Evolutionary conservation across 306 rosid species (phyloP), one percentile per base, ranked within the genome.

Genomic region (Dryas drummondii): DNA sequence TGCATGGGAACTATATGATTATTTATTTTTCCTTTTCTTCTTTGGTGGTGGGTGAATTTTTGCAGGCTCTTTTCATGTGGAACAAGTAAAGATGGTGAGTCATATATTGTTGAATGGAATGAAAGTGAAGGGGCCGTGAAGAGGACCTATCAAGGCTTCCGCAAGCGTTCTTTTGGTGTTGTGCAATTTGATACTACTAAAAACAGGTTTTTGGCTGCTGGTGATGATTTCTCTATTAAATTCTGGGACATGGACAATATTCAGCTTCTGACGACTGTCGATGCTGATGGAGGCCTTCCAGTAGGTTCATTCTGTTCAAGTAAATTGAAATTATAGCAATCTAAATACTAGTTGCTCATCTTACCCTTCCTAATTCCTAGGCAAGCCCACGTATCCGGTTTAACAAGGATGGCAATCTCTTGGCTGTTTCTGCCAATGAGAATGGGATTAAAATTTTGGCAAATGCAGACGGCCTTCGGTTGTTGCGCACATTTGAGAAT

Each of bases 41-140:
- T 73, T 51, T 73, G 68, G 42, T n/a, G 42, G 54, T 59, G 73
- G 78, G 41, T 69, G 63, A n/a, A 9, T 12, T 14, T 9, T 80
- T 79, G 58, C 74, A 92, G 99, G 88, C 97, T 94, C 61, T 94
- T 94, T 82, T 94, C 99, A 60, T 94, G 99, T 48, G 99, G 99
- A 66, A 94, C 99, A 48, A 90, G 92, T 83, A 90, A 90, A 82
- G 99, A 90, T 0, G 99, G 99, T 50, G 96, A 90, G 46, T 94
- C 99, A n/a, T 87, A 86, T 70, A 90, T 94, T 82, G 99, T 90
- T 82, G 97, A 94, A 82, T 94, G 97, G 97, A 94, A 94, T 81
- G 97, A 92, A 82, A 88, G 93, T 78, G 99, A 92, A 86, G 97
- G 97, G 62, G 96, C 93, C 32, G 94, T 94, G 47, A 90, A 91